Base-by-base conservation (phyloP, 331 rosid species). In the Quercus lobata region DNA sequence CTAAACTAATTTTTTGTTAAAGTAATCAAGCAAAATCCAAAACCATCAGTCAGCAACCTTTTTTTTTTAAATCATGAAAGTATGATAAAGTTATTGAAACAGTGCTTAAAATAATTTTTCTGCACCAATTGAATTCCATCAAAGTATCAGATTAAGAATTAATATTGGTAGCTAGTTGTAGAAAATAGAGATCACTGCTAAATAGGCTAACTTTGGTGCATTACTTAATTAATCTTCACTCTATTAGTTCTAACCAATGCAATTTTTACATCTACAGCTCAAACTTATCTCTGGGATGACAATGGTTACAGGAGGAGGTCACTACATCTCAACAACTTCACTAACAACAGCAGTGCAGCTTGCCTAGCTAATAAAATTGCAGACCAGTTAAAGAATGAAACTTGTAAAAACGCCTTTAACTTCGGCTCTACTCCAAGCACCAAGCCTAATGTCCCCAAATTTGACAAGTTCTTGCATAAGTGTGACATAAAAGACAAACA, bases 401-500 rank as follows among this genome's bases (percentile, higher is more conserved):
- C n/a, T n/a, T n/a, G n/a, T n/a, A n/a, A n/a, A n/a, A n/a, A n/a
- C n/a, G n/a, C 75, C 22, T 7, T 0, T 22, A 57, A 74, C 32
- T 80, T 77, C 78, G 49, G 77, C 79, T 83, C 81, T 3, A 22
- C 0, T 10, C 82, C 88, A 0, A 86, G 87, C n/a, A 16, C 1
- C n/a, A 46, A 29, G 61, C 10, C 81, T 7, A 79, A 71, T 27
- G 44, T 87, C 58, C 81, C 86, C 0, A 55, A 74, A 24, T 83
- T 86, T 55, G 30, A 78, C 54, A 57, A 84, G 75, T 53, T 24
- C 21, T 3, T 79, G 2, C 15, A 70, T 10, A 84, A 84, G 74
- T 94, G 97, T 75, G 54, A 66, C 14, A 87, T 92, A 37, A 71
- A 84, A n/a, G 46, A 78, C 49, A 85, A 79, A 85, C 75, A 85